Percentiles rank a stretch among this genome's conserved stretches.
phyloP scores from a whole-genome alignment of 257 asterid species.

The Gynochthodes officinalis region DNA sequence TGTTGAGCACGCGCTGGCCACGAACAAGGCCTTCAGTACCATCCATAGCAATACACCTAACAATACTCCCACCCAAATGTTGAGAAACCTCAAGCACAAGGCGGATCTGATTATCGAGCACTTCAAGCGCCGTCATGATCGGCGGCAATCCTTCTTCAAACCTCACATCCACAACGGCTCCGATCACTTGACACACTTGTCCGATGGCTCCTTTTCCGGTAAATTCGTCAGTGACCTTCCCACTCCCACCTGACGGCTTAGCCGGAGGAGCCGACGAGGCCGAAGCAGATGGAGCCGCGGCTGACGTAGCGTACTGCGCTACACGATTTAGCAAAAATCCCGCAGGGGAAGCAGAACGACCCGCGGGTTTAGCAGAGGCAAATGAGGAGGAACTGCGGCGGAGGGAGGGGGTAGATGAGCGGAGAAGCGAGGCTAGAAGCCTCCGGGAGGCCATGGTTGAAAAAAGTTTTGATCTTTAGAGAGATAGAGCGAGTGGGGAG shows the following conservation, averaged over 20 bases:
- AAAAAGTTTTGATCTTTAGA: conserved; percentile 19
- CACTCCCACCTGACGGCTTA: conserved; percentile 34
- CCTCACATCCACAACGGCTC: conserved; percentile 92
- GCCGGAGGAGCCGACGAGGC: conserved; percentile 36
- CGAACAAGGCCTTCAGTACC: conserved; percentile 92
- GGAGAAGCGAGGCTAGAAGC: conserved; percentile 73
- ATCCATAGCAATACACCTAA: conserved; percentile 92
- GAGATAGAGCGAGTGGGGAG: conserved; percentile 8
- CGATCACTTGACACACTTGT: conserved; percentile 82
- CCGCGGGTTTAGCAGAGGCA: conserved; percentile 11
- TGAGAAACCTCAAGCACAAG: conserved; percentile 88
- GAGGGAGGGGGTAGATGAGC: conserved; percentile 48
- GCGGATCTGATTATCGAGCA: conserved; percentile 83
- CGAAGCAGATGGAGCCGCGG: conserved; percentile 31
- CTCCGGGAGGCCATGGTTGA: conserved; percentile 76
- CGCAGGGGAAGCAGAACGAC: conserved; percentile 38
- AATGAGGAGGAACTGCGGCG: conserved; percentile 26
- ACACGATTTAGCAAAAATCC: conserved; percentile 71
- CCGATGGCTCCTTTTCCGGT: conserved; percentile 77
- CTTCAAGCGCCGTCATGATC: conserved; percentile 86
- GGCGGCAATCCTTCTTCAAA: conserved; percentile 84
- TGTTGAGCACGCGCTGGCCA: conserved; percentile 82
- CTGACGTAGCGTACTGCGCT: conserved; percentile 59
- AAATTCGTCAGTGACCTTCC: conserved; percentile 77
- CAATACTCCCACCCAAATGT: conserved; percentile 86